These are phyloP conservation scores for Fusarium sp. DNA, from an alignment of 2,329 filamentous ascomycete species.

Conservation along the genomic window DNA sequence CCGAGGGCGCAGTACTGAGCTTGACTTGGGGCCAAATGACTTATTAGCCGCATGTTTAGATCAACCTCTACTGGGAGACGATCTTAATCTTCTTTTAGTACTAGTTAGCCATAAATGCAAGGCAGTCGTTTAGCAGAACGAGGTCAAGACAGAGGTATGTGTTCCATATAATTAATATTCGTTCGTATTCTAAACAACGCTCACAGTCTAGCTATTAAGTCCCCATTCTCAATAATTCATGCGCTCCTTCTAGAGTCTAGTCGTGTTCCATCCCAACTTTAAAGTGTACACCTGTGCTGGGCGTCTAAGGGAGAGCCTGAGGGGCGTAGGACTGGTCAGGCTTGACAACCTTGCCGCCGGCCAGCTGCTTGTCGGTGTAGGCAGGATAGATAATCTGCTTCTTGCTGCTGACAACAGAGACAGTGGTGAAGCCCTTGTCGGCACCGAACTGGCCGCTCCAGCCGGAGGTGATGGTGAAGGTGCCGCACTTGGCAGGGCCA, in stretches of 20 bases:
- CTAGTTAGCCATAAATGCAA: no score
- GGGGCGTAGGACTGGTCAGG: slow-evolving; percentile 62
- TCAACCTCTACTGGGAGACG: not conserved
- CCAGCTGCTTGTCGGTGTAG: slow-evolving; percentile 64
- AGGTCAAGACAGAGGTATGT: not conserved
- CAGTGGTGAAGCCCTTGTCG: slow-evolving; percentile 64
- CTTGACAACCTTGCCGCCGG: slow-evolving; percentile 57
- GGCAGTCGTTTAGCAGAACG: not conserved
- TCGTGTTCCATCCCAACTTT: slow-evolving; percentile 20
- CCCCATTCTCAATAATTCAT: not conserved
- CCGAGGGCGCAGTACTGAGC: not conserved
- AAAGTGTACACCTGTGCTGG: not conserved
- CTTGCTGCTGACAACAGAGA: slow-evolving; percentile 58
- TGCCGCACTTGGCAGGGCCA: slow-evolving; percentile 58
- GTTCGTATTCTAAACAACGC: not conserved
- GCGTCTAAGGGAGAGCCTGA: slow-evolving; percentile 32
- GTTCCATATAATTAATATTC: not conserved
- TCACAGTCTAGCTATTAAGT: not conserved
- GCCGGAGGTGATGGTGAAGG: slow-evolving; percentile 63
- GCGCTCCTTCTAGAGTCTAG: not conserved
- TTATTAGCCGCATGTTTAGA: not conserved
- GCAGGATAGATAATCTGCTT: slow-evolving; percentile 62
- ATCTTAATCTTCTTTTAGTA: not conserved
- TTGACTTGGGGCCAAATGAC: not conserved
- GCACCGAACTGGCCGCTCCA: slow-evolving; percentile 68